Evolutionary conservation across 163 green algal species (phyloP).

Genomic region (Trebouxia gelatinosa): DNA sequence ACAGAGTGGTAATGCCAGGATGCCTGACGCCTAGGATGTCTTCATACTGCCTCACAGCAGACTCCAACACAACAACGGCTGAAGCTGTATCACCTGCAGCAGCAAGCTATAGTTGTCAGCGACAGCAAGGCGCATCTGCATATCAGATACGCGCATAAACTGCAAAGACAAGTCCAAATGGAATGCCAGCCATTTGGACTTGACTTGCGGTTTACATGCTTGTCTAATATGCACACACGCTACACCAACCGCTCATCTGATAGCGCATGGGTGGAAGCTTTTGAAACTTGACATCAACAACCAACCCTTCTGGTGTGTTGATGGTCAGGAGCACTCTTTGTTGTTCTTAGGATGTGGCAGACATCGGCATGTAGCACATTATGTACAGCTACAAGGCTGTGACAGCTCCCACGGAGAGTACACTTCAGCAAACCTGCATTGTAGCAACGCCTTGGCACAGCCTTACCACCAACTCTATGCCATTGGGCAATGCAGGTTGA

Average conservation of each 20-base stretch:
- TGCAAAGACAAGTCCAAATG: not conserved
- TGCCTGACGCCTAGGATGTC: conserved; percentile 41
- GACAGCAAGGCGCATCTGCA: not conserved
- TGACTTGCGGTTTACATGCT: no score
- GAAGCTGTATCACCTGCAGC: conserved; percentile 41
- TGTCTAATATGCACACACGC: no score
- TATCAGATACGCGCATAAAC: not conserved
- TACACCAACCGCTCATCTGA: not conserved
- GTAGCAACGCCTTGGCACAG: not conserved
- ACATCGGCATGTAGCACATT: no score
- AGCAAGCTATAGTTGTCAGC: not conserved
- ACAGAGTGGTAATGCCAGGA: conserved; percentile 31
- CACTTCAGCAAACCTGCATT: not conserved
- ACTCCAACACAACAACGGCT: conserved; percentile 47
- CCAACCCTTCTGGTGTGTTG: no score
- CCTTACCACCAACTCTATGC: not conserved
- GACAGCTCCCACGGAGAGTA: no score
- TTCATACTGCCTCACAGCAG: conserved; percentile 45
- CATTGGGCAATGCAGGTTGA: not conserved
- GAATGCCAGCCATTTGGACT: not conserved
- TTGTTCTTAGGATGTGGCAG: no score
- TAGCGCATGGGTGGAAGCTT: no score
- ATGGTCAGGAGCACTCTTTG: no score
- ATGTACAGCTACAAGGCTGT: no score
- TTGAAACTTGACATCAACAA: no score